A percentile compares a stretch with the other conserved stretches of the same genome.
These are phyloP conservation scores for Primulina eburnea DNA, from an alignment of 257 asterid genomes.

Conservation along the genomic window DNA sequence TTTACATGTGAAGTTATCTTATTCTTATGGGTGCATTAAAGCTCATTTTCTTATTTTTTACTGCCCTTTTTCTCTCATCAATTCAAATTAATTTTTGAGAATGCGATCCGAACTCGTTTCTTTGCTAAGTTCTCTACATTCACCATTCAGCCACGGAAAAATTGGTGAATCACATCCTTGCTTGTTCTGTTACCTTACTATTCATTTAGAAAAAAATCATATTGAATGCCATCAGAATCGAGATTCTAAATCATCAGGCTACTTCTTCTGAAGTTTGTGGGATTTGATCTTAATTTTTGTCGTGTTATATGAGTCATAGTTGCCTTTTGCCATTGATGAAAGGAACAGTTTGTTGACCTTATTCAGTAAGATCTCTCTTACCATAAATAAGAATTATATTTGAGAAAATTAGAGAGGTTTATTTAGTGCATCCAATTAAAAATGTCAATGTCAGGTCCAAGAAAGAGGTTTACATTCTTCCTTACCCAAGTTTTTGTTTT, in stretches of 20 bases:
- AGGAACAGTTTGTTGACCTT: background rate
- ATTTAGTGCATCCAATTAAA: background rate
- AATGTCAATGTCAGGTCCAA: background rate
- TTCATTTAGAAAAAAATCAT: background rate
- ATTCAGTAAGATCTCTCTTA: background rate
- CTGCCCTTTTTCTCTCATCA: background rate
- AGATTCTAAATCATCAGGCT: background rate
- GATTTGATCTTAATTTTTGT: background rate
- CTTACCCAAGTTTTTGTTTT: too few species aligned
- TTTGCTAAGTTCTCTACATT: constrained; percentile 1
- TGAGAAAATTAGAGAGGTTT: background rate
- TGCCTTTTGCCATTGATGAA: background rate
- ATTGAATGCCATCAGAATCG: background rate
- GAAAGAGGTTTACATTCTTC: background rate
- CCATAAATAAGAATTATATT: background rate
- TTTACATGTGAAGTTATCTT: constrained; percentile 13
- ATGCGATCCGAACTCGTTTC: constrained; percentile 3
- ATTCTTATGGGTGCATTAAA: constrained; percentile 1
- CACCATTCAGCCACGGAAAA: background rate
- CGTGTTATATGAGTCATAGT: background rate
- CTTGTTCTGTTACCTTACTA: background rate
- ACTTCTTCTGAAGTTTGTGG: too few species aligned
- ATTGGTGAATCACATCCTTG: constrained; percentile 3
- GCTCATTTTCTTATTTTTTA: background rate
- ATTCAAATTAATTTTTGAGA: constrained; percentile 3